Percentiles rank a stretch among this genome's conserved stretches.
Evolutionary conservation across 2,329 filamentous ascomycete genomes (phyloP).

Genomic region (Calonectria henricotiae): DNA sequence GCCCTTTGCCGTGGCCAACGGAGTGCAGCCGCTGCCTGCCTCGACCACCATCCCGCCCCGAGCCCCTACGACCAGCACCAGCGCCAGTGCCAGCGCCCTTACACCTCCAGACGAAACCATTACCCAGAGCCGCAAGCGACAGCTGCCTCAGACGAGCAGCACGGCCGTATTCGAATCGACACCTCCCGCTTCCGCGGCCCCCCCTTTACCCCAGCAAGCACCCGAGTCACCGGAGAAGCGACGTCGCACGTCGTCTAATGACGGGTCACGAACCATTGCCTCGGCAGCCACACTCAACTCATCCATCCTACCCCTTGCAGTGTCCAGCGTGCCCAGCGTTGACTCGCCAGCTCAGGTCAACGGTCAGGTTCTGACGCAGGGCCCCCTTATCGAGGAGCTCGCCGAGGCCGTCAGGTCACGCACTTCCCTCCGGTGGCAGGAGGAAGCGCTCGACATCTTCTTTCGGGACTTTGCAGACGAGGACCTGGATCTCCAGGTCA

Average conservation of each 20-base stretch:
- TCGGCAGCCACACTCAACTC: constrained; percentile 52
- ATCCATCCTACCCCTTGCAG: constrained; percentile 49
- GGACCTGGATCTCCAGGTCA: constrained; percentile 73
- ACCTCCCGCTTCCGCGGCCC: constrained; percentile 41
- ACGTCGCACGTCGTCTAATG: constrained; percentile 54
- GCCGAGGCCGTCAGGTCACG: constrained; percentile 62
- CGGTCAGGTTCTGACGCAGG: constrained; percentile 42
- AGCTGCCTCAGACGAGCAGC: constrained; percentile 48
- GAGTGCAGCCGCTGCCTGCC: constrained; percentile 50
- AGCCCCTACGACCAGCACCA: constrained; percentile 57
- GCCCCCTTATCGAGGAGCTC: constrained; percentile 58
- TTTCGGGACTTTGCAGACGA: constrained; percentile 73
- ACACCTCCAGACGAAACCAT: constrained; percentile 71
- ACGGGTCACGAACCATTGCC: constrained; percentile 50
- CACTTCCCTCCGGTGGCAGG: constrained; percentile 67
- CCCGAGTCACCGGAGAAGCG: constrained; percentile 57
- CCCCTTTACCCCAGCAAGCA: constrained; percentile 49
- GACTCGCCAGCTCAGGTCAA: constrained; percentile 47
- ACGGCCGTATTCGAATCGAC: constrained; percentile 46
- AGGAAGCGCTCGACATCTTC: constrained; percentile 73
- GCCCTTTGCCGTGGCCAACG: constrained; percentile 47
- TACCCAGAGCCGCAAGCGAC: constrained; percentile 64
- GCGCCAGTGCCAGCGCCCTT: constrained; percentile 61
- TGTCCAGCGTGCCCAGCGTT: constrained; percentile 43
- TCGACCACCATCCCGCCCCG: constrained; percentile 60